These are phyloP conservation scores for Diaporthe humulicola DNA, from an alignment of 2,329 filamentous ascomycete species.

Conservation along the genomic window DNA sequence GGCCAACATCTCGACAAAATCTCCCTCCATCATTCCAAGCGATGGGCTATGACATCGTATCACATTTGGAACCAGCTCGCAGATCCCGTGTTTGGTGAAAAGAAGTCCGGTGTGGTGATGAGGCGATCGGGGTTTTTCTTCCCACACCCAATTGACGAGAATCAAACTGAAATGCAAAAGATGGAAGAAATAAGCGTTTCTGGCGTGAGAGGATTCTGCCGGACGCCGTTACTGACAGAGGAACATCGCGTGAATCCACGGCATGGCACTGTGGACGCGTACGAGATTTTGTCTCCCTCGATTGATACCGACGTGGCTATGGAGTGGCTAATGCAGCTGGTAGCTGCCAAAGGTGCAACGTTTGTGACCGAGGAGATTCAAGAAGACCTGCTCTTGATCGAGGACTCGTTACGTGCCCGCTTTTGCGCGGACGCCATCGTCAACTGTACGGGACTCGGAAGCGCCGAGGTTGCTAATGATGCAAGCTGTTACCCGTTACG, in stretches of 20 bases:
- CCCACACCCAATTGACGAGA: conserved; percentile 1
- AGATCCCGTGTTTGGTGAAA: neutral
- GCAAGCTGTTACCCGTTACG: conserved; percentile 10
- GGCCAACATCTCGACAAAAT: conserved; percentile 4
- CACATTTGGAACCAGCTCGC: conserved; percentile 6
- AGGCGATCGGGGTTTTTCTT: conserved; percentile 4
- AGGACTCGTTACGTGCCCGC: neutral
- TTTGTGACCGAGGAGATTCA: conserved; percentile 4
- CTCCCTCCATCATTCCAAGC: conserved; percentile 7
- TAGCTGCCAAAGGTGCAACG: neutral
- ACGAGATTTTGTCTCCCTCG: neutral
- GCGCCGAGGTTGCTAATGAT: neutral
- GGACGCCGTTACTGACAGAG: neutral
- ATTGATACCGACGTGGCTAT: conserved; percentile 12
- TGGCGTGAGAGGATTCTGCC: neutral
- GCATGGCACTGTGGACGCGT: neutral
- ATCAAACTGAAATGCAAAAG: neutral
- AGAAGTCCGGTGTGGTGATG: neutral
- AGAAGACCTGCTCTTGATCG: neutral
- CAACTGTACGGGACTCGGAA: conserved; percentile 5
- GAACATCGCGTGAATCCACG: conserved; percentile 7
- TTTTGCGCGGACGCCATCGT: conserved; percentile 1
- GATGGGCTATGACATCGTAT: conserved; percentile 15
- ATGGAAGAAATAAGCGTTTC: neutral
- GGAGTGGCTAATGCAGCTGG: conserved; percentile 14